phyloP scores from a whole-genome alignment of 2,329 filamentous ascomycete species.

The Colletotrichum sansevieriae region DNA sequence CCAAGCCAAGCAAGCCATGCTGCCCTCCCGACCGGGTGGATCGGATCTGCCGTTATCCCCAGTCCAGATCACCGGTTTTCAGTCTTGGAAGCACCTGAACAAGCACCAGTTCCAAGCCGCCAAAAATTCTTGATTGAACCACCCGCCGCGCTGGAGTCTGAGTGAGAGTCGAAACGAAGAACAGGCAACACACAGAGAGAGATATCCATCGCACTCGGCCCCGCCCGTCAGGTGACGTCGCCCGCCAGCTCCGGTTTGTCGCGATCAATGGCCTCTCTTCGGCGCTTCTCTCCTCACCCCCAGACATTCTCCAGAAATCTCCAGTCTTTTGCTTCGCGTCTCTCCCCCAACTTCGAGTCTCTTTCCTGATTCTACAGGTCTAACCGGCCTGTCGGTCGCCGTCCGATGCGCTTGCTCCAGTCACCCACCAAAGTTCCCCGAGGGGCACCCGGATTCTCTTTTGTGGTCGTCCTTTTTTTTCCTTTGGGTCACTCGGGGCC shows the following conservation, averaged over 20 bases:
- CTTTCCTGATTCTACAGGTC: slow-evolving; percentile 33
- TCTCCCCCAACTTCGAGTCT: background rate
- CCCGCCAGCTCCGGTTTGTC: slow-evolving; percentile 15
- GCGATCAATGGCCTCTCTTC: slow-evolving; percentile 30
- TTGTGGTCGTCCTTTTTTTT: background rate
- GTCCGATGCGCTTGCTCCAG: slow-evolving; percentile 27
- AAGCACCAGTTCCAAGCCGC: slow-evolving; percentile 27
- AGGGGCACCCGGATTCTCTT: slow-evolving; percentile 32
- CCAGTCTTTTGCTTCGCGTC: slow-evolving; percentile 29
- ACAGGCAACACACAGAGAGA: too few relatives aligned
- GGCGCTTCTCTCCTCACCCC: slow-evolving; percentile 36
- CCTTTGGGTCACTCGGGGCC: slow-evolving; percentile 25
- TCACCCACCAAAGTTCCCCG: slow-evolving; percentile 23
- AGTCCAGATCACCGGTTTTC: background rate
- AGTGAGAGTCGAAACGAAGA: too few relatives aligned
- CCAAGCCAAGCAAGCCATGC: slow-evolving; percentile 29
- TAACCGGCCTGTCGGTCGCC: slow-evolving; percentile 36
- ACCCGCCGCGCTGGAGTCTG: background rate
- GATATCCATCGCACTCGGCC: background rate
- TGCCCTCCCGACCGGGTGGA: slow-evolving; percentile 8
- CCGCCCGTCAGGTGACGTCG: slow-evolving; percentile 31
- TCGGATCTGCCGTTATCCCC: slow-evolving; percentile 31
- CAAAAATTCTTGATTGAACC: slow-evolving; percentile 35
- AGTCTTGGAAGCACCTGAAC: slow-evolving; percentile 15
- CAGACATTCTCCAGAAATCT: slow-evolving; percentile 39